Conservation (phyloP, 345 rosid species). For the Moringa oleifera region DNA sequence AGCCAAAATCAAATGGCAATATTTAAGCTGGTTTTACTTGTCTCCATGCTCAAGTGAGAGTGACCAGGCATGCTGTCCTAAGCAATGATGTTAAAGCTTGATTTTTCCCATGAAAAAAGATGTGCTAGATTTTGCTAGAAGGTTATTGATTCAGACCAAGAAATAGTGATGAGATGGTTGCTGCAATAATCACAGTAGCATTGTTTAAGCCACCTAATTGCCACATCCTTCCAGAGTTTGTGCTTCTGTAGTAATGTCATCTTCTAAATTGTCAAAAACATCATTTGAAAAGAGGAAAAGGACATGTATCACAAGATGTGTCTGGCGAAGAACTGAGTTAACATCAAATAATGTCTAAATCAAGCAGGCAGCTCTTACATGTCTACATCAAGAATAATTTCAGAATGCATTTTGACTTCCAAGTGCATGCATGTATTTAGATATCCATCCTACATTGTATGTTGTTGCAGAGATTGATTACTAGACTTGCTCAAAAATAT, state of each 20-base stretch:
- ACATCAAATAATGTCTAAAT: neutral
- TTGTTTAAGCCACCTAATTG: neutral
- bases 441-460: too few species aligned
- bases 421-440: neutral
- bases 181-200: neutral
- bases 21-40: too few species aligned
- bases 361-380: neutral
- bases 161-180: neutral
- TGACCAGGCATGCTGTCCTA: too few species aligned
- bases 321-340: too few species aligned
- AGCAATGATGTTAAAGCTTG: too few species aligned
- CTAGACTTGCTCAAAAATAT: neutral
- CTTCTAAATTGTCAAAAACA: too few species aligned
- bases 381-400: neutral
- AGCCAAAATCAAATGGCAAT: too few species aligned
- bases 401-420: neutral
- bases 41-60: too few species aligned
- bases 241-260: neutral
- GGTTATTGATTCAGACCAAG: neutral
- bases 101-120: too few species aligned
- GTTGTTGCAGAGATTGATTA: neutral
- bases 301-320: too few species aligned
- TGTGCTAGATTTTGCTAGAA: too few species aligned
- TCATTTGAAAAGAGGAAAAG: too few species aligned
- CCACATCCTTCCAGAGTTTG: neutral